A percentile compares a stretch with the other conserved stretches of the same genome.
Conservation (phyloP, 768 basidiomycete genomes). For the Psilocybe subaeruginosa region DNA sequence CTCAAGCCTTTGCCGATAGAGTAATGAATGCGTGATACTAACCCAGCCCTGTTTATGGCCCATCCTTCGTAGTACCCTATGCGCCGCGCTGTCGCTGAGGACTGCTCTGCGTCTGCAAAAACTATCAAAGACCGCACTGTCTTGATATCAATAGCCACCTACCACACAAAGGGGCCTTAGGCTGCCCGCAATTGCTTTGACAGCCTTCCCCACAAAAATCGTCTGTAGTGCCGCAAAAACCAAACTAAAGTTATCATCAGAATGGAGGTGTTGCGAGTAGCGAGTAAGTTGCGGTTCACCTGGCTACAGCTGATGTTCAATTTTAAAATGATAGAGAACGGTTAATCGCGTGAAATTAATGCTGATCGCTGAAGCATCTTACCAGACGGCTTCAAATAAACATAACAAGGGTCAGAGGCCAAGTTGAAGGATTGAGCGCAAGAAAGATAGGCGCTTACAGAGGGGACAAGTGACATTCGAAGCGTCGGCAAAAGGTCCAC, state of each 20-base stretch:
- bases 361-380: too few relatives aligned
- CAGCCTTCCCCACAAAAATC: background rate
- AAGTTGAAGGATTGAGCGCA: too few relatives aligned
- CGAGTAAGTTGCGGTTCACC: background rate
- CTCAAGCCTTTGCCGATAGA: background rate
- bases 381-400: too few relatives aligned
- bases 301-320: slow-evolving; percentile 8
- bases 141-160: background rate
- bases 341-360: too few relatives aligned
- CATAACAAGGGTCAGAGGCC: too few relatives aligned
- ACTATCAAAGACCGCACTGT: too few relatives aligned
- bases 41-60: too few relatives aligned
- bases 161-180: background rate
- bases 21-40: too few relatives aligned
- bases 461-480: slow-evolving; percentile 7
- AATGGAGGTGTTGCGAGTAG: background rate
- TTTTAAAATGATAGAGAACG: too few relatives aligned
- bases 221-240: slow-evolving; percentile 11
- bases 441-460: too few relatives aligned
- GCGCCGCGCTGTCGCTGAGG: slow-evolving; percentile 20
- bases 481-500: slow-evolving; percentile 9
- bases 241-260: slow-evolving; percentile 1
- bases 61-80: slow-evolving; percentile 28
- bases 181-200: too few relatives aligned
- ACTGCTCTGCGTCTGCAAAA: slow-evolving; percentile 14